A percentile compares a stretch with the other conserved stretches of the same genome.
Evolutionary conservation across 768 basidiomycete species (phyloP).

Genomic region (Phanerochaete sordida): DNA sequence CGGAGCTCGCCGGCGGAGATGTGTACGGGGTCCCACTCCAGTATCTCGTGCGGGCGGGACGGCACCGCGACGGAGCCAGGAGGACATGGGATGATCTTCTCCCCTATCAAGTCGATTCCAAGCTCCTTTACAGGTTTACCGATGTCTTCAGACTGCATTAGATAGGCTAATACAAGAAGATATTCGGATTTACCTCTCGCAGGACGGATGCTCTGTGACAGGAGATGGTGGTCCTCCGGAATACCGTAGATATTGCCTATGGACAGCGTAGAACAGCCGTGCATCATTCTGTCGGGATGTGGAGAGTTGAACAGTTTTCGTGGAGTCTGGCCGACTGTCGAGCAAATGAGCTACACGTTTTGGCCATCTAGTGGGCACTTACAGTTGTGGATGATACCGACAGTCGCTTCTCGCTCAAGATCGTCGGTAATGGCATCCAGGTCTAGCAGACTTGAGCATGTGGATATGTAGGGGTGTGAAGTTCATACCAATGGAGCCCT

Average conservation of each 20-base stretch:
- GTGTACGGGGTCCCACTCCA: slow-evolving; percentile 55
- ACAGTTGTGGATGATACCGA: slow-evolving; percentile 96
- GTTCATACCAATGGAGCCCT: slow-evolving; percentile 76
- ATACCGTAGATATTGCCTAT: slow-evolving; percentile 70
- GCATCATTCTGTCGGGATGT: slow-evolving; percentile 73
- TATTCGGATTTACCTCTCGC: slow-evolving; percentile 49
- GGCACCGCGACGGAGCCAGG: slow-evolving; percentile 53
- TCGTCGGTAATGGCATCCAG: slow-evolving; percentile 84
- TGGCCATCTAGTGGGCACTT: slow-evolving; percentile 17
- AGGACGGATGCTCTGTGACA: slow-evolving; percentile 53
- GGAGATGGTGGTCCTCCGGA: slow-evolving; percentile 76
- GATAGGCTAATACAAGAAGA: neutral
- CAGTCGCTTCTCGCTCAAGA: slow-evolving; percentile 85
- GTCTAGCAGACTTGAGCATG: slow-evolving; percentile 40
- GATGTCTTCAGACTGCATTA: slow-evolving; percentile 43
- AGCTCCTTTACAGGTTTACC: slow-evolving; percentile 46
- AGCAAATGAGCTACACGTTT: neutral
- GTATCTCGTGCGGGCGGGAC: slow-evolving; percentile 57
- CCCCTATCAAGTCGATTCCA: slow-evolving; percentile 52
- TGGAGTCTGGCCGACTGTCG: slow-evolving; percentile 85
- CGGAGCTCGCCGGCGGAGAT: slow-evolving; percentile 53
- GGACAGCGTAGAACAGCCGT: slow-evolving; percentile 72
- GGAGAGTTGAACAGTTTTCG: slow-evolving; percentile 74
- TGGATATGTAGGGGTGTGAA: neutral
- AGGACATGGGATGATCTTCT: slow-evolving; percentile 59